Conservation (phyloP, 192 early-diverging fungal genomes). For the Linnemannia elongata region DNA sequence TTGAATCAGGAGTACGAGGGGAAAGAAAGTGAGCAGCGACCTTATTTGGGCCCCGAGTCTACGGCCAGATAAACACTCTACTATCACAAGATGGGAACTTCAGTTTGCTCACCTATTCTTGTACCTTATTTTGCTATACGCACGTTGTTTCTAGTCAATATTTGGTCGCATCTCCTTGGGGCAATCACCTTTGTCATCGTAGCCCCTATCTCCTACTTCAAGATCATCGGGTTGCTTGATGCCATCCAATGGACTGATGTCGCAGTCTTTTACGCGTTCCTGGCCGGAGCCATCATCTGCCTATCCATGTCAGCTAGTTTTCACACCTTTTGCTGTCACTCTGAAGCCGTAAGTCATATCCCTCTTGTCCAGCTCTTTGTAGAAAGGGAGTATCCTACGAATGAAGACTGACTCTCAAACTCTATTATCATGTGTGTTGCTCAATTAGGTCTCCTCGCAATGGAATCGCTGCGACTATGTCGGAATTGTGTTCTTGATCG, state of each 20-base stretch:
- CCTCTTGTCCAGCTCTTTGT: not conserved
- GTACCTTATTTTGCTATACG: not conserved
- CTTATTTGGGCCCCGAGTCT: not conserved
- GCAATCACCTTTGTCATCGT: constrained; percentile 70
- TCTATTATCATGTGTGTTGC: not conserved
- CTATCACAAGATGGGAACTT: not conserved
- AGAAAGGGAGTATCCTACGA: too few species aligned
- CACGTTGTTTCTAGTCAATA: constrained; percentile 71
- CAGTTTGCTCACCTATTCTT: constrained; percentile 1
- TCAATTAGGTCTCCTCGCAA: constrained; percentile 64
- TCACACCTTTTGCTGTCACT: constrained; percentile 91
- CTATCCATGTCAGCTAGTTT: constrained; percentile 86
- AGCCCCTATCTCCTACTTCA: constrained; percentile 65
- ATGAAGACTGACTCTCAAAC: not conserved
- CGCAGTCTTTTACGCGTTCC: constrained; percentile 78
- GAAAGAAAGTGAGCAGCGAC: not conserved
- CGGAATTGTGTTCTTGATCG: constrained; percentile 90
- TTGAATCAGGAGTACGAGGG: not conserved
- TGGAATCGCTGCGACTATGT: constrained; percentile 96
- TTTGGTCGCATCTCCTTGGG: constrained; percentile 89
- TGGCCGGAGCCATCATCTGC: constrained; percentile 80
- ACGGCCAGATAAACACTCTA: not conserved
- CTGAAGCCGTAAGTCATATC: constrained; percentile 64
- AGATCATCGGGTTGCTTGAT: constrained; percentile 54
- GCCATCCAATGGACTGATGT: constrained; percentile 76